Base-by-base conservation (phyloP, 495 filamentous ascomycete genomes). In the Penicillium chermesinum region DNA sequence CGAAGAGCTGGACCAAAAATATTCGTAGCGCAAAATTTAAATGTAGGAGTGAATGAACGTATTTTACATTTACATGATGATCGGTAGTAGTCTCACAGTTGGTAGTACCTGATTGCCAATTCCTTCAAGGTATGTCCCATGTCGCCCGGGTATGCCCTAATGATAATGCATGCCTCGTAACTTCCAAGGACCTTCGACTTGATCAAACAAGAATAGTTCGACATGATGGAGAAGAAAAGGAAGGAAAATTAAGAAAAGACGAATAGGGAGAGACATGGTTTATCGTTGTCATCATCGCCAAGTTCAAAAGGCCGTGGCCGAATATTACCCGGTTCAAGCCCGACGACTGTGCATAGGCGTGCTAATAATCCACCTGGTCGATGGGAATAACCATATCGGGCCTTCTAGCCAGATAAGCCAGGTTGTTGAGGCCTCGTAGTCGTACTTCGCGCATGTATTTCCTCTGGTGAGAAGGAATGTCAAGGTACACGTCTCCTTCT, bases 371-470 rank as follows among this genome's bases (percentile, higher is more conserved):
- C 37, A 53, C 33, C 33, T 60, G 30, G 6, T 50, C 46, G 19
- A 60, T 22, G 0, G 59, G 56, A 49, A 58, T 39, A 17, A 63
- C 53, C 59, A 62, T 48, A 35, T 64, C 61, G 1, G 59, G 62
- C 32, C 59, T 45, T 19, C 38, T 47, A 7, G 56, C 57, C 7
- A 16, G 30, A 22, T 50, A 13, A 19, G 59, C 62, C 13, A 63
- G 16, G 1, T 6, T 8, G 18, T 65, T 63, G 16, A 61, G n/a
- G 20, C 50, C 60, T 9, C 59, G 57, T 15, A 58, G 54, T 20
- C 59, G 60, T 7, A 52, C 30, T 32, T 62, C 57, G 7, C 57
- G 62, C 59, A 65, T 61, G 41, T 65, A 65, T 48, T 39, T 47
- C 14, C 52, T 46, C 43, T 65, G 62, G 9, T 65, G 53, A 15